A percentile compares a stretch with the other conserved stretches of the same genome.
Evolutionary conservation across 1,139 yeast genomes (phyloP).

Genomic region (Saccharomyces hybrid): DNA sequence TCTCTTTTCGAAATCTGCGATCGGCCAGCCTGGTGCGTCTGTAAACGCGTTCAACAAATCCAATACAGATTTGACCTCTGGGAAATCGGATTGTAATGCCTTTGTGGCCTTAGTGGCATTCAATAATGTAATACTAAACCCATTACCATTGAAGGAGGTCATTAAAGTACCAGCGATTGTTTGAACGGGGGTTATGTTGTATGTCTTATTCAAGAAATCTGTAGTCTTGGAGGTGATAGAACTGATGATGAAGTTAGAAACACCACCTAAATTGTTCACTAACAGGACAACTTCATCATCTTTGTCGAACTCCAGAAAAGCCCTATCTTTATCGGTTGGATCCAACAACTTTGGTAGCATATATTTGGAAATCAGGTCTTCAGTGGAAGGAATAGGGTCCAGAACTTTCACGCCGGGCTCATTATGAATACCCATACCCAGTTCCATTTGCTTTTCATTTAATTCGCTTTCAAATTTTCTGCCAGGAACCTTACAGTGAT

Average conservation of each 20-base stretch:
- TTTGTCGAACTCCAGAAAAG: slow-evolving; percentile 56
- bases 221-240: slow-evolving; percentile 50
- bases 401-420: slow-evolving; percentile 78
- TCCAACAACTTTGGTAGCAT: slow-evolving; percentile 49
- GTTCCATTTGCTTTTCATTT: slow-evolving; percentile 60
- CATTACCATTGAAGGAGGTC: slow-evolving; percentile 87
- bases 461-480: slow-evolving; percentile 50
- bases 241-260: slow-evolving; percentile 66
- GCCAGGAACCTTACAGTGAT: slow-evolving; percentile 87
- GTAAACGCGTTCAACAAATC: slow-evolving; percentile 60
- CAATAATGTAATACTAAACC: slow-evolving; percentile 72
- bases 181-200: slow-evolving; percentile 57
- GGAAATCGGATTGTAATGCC: slow-evolving; percentile 29
- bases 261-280: slow-evolving; percentile 79
- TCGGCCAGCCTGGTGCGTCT: slow-evolving; percentile 77
- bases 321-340: slow-evolving; percentile 56
- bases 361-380: slow-evolving; percentile 43
- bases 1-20: slow-evolving; percentile 18
- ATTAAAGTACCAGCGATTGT: slow-evolving; percentile 68
- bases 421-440: slow-evolving; percentile 94
- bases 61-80: slow-evolving; percentile 39
- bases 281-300: slow-evolving; percentile 62
- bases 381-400: slow-evolving; percentile 64
- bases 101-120: slow-evolving; percentile 49
- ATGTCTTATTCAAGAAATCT: slow-evolving; percentile 39